Percentiles rank a stretch among this genome's conserved stretches.
phyloP scores from a whole-genome alignment of 306 rosid genomes.

The Castanea sativa region DNA sequence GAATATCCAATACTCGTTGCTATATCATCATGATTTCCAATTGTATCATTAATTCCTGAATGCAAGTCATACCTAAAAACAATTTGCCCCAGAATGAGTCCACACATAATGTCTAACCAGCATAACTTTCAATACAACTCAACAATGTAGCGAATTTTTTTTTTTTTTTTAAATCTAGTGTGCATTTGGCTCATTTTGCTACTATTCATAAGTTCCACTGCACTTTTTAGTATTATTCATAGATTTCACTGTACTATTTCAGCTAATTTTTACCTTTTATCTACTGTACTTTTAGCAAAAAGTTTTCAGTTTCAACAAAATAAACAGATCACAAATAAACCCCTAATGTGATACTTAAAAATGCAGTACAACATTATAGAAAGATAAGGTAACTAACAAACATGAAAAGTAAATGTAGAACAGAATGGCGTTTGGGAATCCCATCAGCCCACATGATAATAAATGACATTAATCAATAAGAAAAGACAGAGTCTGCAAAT shows the following conservation, averaged over 20 bases:
- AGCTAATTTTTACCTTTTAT: no score
- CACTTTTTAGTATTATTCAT: no score
- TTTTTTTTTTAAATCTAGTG: not conserved
- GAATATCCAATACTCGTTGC: conserved; percentile 71
- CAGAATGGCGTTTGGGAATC: not conserved
- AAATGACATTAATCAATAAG: not conserved
- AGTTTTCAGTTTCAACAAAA: no score
- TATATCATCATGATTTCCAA: conserved; percentile 73
- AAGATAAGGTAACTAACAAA: not conserved
- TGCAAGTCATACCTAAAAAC: conserved; percentile 67
- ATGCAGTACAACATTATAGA: not conserved
- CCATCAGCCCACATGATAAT: not conserved
- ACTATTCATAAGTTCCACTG: no score
- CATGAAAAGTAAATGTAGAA: not conserved
- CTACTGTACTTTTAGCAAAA: no score
- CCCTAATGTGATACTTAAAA: no score
- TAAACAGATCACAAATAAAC: no score
- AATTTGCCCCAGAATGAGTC: conserved; percentile 20
- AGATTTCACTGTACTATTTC: no score
- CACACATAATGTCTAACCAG: not conserved
- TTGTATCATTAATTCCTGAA: conserved; percentile 48
- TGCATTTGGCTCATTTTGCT: no score
- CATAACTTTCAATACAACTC: not conserved
- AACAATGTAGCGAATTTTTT: not conserved
- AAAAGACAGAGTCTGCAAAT: not conserved